Base-by-base conservation (phyloP, 345 rosid species). In the Litchi chinensis region DNA sequence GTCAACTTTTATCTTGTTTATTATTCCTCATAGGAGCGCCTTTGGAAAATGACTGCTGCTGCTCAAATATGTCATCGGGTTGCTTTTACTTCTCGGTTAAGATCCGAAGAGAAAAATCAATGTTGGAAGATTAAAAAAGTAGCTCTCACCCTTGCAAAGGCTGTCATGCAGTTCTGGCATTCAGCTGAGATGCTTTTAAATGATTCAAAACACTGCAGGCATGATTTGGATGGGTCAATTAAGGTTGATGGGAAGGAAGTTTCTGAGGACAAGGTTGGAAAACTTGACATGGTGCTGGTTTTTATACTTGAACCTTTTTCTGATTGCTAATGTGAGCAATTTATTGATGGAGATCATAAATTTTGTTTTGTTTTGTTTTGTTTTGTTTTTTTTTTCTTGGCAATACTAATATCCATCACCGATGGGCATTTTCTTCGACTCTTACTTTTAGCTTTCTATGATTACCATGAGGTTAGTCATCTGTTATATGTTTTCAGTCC, bases 1-100 rank as follows among this genome's bases (percentile, higher is more conserved):
- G 39, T 37, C 70, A 41, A 65, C n/a, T 46, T 82, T 50, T 59
- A 37, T 62, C 21, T 22, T 77, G 9, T 32, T 76, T 44, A 54
- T 68, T 75, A 67, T 48, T 22, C 60, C 80, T 76, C 82, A 26
- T 84, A 97, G 98, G 99, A 97, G 88, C 98, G 98, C 48, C 88
- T 97, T 76, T 97, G 99, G 99, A 97, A 97, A 86, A 89, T 83
- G 89, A 97, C 98, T 70, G 95, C 96, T 84, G 98, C 99, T 65
- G 89, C 98, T 73, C 98, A 92, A 89, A 87, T 93, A 82, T 91
- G 95, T 85, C 96, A 60, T 77, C 87, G 85, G 76, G 88, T 82
- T 85, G 96, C 93, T 76, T 84, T 88, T 79, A 83, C 90, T 82
- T 92, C 89, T 66, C 89, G 71, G 77, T 71, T 84, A 81, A 97